phyloP scores from a whole-genome alignment of 2,329 filamentous ascomycete species.

The Beauveria scarabaeidicola region DNA sequence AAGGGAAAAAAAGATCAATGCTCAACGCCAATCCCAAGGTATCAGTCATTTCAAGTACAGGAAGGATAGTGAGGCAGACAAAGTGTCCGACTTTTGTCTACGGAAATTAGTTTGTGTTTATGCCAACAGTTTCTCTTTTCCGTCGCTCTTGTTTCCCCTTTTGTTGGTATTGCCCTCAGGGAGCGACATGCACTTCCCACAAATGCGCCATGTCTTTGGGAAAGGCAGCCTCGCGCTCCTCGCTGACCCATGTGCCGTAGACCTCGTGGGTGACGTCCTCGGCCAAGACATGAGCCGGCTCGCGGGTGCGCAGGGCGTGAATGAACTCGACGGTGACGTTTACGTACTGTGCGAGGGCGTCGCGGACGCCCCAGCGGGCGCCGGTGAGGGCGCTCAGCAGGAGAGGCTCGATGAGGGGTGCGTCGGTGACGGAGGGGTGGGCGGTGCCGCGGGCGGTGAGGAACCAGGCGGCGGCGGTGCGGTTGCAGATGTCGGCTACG shows the following conservation, averaged over 20 bases:
- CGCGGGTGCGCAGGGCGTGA: constrained; percentile 33
- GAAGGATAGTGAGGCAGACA: not conserved
- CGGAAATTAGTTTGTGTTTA: not conserved
- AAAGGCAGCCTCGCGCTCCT: constrained; percentile 23
- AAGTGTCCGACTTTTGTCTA: not conserved
- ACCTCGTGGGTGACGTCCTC: constrained; percentile 38
- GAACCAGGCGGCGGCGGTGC: constrained; percentile 42
- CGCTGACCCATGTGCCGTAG: constrained; percentile 33
- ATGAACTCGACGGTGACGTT: constrained; percentile 50
- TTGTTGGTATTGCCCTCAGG: constrained; percentile 5
- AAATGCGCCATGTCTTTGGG: constrained; percentile 25
- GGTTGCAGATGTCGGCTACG: constrained; percentile 35
- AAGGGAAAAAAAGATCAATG: not conserved
- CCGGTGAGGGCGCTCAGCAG: constrained; percentile 54
- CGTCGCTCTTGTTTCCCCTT: not conserved
- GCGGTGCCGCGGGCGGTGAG: constrained; percentile 45
- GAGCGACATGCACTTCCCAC: constrained; percentile 37
- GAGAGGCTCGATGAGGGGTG: constrained; percentile 53
- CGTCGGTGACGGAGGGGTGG: constrained; percentile 59
- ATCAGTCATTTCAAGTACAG: constrained; percentile 3
- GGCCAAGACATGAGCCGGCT: constrained; percentile 38
- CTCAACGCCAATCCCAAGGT: constrained; percentile 10
- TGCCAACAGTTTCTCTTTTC: not conserved
- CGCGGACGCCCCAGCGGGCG: constrained; percentile 46
- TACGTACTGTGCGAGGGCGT: constrained; percentile 53